Evolutionary conservation across 1,139 yeast species (phyloP), one percentile per base, ranked within the genome.

Genomic region (Geotrichum histeridarum): DNA sequence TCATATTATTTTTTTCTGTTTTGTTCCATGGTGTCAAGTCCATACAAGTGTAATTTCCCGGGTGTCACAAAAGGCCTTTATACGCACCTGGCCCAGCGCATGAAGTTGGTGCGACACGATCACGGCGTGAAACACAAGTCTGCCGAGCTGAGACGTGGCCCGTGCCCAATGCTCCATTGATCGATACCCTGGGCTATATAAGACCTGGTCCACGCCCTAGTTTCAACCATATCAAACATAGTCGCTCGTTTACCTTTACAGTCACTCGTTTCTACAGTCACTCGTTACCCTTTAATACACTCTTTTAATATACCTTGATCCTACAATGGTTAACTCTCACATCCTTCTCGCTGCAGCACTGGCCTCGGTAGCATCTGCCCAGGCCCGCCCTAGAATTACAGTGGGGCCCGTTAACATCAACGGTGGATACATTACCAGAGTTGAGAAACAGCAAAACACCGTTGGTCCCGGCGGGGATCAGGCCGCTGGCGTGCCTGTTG

Each of bases 391-490:
- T 14, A 33, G 15, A 18, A 32, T 44, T 39, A 38, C 15, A 38
- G 48, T 44, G 9, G 39, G 32, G 30, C 48, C 48, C 30, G 48
- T 44, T 17, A 12, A 44, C 27, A 22, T 44, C n/a, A 33, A 18
- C 31, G 48, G 39, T 11, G 39, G 31, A 9, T 32, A 15, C 18
- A 15, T 44, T n/a, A 27, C 39, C 15, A 17, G 39, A 14, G 18
- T 33, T 14, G 48, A 32, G 22, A 8, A 38, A 6, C 30, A 27
- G 39, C 39, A n/a, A 27, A 44, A 44, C 39, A 44, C 39, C 30
- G 48, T 44, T n/a, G 42, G 43, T n/a, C 50, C 50, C 12, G 50
- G 33, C 32, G 30, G 27, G 8, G 50, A 27, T 30, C 8, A 27
- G 12, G 42, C 33, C 32, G 45, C 41, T n/a, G 48, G 39, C 36